Base-by-base conservation (phyloP, 177 flowering plant genomes). In the Vitis hybrid region DNA sequence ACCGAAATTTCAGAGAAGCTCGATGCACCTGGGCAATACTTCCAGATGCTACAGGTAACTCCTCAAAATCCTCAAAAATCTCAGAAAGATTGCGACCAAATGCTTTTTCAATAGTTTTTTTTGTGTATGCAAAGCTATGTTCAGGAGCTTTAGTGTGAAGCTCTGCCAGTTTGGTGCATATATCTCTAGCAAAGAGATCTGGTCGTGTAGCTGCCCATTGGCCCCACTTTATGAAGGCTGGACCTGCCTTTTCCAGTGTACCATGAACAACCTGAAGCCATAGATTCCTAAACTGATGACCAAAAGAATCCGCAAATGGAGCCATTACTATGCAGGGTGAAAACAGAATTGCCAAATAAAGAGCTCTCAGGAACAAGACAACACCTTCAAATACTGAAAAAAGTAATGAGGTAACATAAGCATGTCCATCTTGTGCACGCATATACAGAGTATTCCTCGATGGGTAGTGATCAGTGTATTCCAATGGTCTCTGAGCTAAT, bases 181-280 rank as follows among this genome's bases (percentile, higher is more conserved):
- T 61, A 72, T 84, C 87, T 62, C 78, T 70, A 50, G 85, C 82
- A 62, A 84, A 84, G 19, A 84, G 84, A 72, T 84, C 87, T 35
- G 87, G 87, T 18, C 87, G 73, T 19, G 87, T 84, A 49, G 87
- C 87, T 66, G 87, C 87, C 87, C 87, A 84, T 32, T 84, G 87
- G 52, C 87, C 87, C 87, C 87, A 84, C 75, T 84, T 84, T 48
- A 84, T 84, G 68, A 84, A 84, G 32, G 87, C 87, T 17, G 87
- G 87, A 71, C 87, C 87, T 32, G 85, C 87, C 52, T 24, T 73
- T 73, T 84, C 87, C 46, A 84, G 64, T 7, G 87, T 76, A 6
- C 59, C 70, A 61, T 62, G 87, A 32, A 84, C 79, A 82, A 84
- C 73, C 59, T 65, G 75, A 69, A 84, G 87, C 87, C 87, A 84